Conservation (phyloP, 805 yeast genomes). For the Teunomyces atbi region DNA sequence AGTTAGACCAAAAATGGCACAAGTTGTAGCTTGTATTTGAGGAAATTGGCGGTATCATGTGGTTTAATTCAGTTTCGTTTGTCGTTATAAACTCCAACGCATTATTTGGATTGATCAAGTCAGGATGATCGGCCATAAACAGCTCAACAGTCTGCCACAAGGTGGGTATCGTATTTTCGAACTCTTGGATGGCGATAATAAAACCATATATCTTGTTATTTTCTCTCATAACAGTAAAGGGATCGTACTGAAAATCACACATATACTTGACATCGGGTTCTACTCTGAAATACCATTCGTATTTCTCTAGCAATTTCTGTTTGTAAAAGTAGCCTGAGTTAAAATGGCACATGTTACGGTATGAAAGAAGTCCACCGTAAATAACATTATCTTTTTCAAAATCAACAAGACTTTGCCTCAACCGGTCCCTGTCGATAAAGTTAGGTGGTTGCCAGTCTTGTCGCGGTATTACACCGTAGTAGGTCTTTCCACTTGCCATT, state of each 20-base stretch:
- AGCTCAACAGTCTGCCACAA: conserved; percentile 49
- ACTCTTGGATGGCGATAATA: conserved; percentile 49
- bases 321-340: conserved; percentile 63
- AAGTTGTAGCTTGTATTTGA: conserved; percentile 40
- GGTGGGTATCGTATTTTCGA: conserved; percentile 51
- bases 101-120: conserved; percentile 46
- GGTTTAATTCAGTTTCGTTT: conserved; percentile 33
- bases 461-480: conserved; percentile 39
- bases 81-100: conserved; percentile 48
- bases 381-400: conserved; percentile 26
- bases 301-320: conserved; percentile 42
- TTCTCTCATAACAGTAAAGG: conserved; percentile 42
- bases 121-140: conserved; percentile 46
- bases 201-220: conserved; percentile 51
- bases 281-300: conserved; percentile 60
- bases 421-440: conserved; percentile 28
- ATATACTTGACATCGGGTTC: conserved; percentile 57
- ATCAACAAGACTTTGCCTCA: conserved; percentile 23
- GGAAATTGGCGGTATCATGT: conserved; percentile 10
- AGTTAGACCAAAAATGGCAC: conserved; percentile 68
- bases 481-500: conserved; percentile 44
- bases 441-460: conserved; percentile 42
- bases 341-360: conserved; percentile 71
- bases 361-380: conserved; percentile 50
- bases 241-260: conserved; percentile 59